Evolutionary conservation across 352 stramenopile genomes (phyloP), one percentile per base, ranked within the genome.

Genomic region (Thalassiosira mediterranea): DNA sequence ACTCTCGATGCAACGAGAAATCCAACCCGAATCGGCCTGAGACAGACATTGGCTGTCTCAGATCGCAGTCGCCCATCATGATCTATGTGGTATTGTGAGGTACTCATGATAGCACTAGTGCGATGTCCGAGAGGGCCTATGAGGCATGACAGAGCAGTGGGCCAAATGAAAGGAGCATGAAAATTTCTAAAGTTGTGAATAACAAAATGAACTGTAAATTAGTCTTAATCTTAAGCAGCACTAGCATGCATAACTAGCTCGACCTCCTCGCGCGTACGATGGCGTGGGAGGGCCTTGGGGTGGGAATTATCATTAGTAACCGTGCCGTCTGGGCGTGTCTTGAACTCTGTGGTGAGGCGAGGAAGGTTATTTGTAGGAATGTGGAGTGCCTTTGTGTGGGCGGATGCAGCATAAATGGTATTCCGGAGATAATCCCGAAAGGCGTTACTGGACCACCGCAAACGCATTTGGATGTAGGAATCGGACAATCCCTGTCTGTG

Each of bases 351-450:
- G 15, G 19, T 13, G 21, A 57, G 59, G 11, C 2, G 29, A 23
- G 61, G 61, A 7, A 61, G 37, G 47, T 70, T 58, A 17, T 15
- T 48, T 5, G 13, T 11, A 19, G 61, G 29, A 15, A 70, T 70
- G 26, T 15, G 3, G 7, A 70, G 26, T 1, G 61, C 26, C 21
- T 70, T 58, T 32, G 61, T 70, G 61, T 70, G 46, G 17, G 19
- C n/a, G 3, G 19, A 13, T 51, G 62, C 62, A 1, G 62, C 17
- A 37, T 72, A 72, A 5, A 72, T 29, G 21, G 52, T 72, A 31
- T 72, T 72, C 1, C 48, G 25, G 8, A 64, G 62, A 28, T 72
- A 72, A 17, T 26, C 28, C 8, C 42, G 49, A 49, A 72, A 72
- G 11, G 62, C 26, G 26, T 13, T 62, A 49, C 62, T 72, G 8